Evolutionary conservation across 495 filamentous ascomycete species (phyloP), one percentile per base, ranked within the genome.

Genomic region (Aspergillus egyptiacus): DNA sequence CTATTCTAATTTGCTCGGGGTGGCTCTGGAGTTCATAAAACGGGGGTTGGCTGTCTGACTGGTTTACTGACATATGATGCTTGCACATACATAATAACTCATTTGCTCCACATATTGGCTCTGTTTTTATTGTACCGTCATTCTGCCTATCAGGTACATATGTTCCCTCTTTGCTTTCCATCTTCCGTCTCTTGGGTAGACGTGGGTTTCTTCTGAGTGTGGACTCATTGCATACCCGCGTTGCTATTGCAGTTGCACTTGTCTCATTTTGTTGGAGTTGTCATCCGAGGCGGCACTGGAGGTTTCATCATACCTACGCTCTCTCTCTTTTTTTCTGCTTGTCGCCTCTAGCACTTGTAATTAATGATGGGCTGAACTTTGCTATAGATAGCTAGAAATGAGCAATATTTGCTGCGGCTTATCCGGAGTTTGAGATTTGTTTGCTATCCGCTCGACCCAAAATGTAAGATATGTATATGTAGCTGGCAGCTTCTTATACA

Each of bases 21-120:
- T 46, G 40, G 47, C 49, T 48, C 46, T 37, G 60, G 52, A 58
- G 57, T 60, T 60, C 43, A 59, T 57, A 60, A 55, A 63, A 31
- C 39, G 47, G 37, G 46, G 54, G 38, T 41, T 44, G 19, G n/a
- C 27, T 44, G 41, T 33, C 41, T 44, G 25, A 43, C 40, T 35
- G 43, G n/a, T n/a, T n/a, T n/a, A 46, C 23, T 51, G 51, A 54
- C 51, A 57, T 37, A 53, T 36, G 52, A 50, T 31, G 42, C 25
- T 49, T 49, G 28, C 31, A 46, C 31, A 35, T 46, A 46, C 43
- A 46, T 46, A 46, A 46, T 46, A 19, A 8, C n/a, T 23, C 13
- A 43, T 43, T n/a, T 42, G 42, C 52, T 41, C 38, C 34, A 3
- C 28, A 22, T 22, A 22, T 23, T 24, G 19, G 14, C 55, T 48